These are phyloP conservation scores for Petunia hybrid DNA, from an alignment of 305 asterid species.

Conservation along the genomic window DNA sequence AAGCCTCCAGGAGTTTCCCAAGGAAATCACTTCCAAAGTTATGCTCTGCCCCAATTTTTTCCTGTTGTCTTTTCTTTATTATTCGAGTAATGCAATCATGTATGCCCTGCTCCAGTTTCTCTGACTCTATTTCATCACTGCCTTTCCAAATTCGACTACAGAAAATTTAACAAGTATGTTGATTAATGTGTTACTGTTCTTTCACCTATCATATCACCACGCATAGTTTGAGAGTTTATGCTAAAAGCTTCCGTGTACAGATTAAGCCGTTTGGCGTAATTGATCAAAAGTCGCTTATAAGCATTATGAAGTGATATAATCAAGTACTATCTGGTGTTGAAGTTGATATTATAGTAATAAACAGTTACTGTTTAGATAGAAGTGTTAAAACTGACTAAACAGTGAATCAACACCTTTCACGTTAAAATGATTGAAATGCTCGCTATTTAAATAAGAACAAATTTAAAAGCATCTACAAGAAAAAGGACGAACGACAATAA, in stretches of 20 bases:
- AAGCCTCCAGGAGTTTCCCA: slow-evolving; percentile 54
- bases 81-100: slow-evolving; percentile 47
- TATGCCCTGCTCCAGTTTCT: slow-evolving; percentile 62
- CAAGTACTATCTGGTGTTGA: too few relatives aligned
- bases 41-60: slow-evolving; percentile 29
- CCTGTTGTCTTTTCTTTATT: slow-evolving; percentile 49
- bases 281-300: not conserved
- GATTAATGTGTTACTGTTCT: not conserved
- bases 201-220: not conserved
- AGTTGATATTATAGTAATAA: too few relatives aligned
- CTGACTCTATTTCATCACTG: slow-evolving; percentile 61
- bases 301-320: too few relatives aligned
- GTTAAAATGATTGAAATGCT: too few relatives aligned
- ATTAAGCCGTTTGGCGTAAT: not conserved
- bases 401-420: too few relatives aligned
- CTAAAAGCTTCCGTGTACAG: not conserved
- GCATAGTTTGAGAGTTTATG: too few relatives aligned
- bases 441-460: too few relatives aligned
- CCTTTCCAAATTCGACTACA: slow-evolving; percentile 52
- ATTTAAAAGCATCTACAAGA: too few relatives aligned
- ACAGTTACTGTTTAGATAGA: too few relatives aligned
- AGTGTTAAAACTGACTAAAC: too few relatives aligned
- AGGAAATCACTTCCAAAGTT: slow-evolving; percentile 51
- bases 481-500: too few relatives aligned
- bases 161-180: not conserved